Conservation (phyloP, 1,139 yeast species). For the Hansenula lynferdii region DNA sequence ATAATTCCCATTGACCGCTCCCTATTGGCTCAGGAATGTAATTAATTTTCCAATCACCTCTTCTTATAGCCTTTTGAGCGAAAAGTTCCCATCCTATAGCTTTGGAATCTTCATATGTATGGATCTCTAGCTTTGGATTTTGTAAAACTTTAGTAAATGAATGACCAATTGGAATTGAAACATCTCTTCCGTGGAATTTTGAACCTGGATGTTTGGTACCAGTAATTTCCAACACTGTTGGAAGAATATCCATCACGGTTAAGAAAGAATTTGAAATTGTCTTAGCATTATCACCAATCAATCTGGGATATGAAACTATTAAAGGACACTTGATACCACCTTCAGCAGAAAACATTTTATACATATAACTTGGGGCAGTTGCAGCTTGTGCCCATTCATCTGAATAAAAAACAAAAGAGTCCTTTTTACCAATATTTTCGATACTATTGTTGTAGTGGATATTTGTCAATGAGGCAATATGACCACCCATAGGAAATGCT, state of each 20-base stretch:
- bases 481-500: slow-evolving; percentile 39
- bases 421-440: slow-evolving; percentile 43
- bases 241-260: slow-evolving; percentile 55
- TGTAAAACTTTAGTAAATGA: slow-evolving; percentile 34
- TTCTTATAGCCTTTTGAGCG: slow-evolving; percentile 50
- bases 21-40: slow-evolving; percentile 47
- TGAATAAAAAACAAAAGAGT: slow-evolving; percentile 49
- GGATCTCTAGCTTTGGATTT: slow-evolving; percentile 29
- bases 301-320: slow-evolving; percentile 37
- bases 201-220: slow-evolving; percentile 40
- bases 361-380: slow-evolving; percentile 50
- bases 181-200: slow-evolving; percentile 33
- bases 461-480: slow-evolving; percentile 19
- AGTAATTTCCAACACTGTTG: slow-evolving; percentile 47
- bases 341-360: slow-evolving; percentile 32
- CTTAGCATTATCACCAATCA: slow-evolving; percentile 25
- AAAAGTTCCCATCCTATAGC: slow-evolving; percentile 58
- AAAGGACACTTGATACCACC: slow-evolving; percentile 56
- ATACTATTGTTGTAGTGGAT: slow-evolving; percentile 37
- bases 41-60: slow-evolving; percentile 45
- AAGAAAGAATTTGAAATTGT: slow-evolving; percentile 34
- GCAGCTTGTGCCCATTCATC: slow-evolving; percentile 68
- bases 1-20: slow-evolving; percentile 46
- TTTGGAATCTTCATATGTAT: slow-evolving; percentile 33
- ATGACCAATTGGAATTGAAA: slow-evolving; percentile 36